Conservation (phyloP, 352 stramenopile species). For the Globisporangium nodosum region DNA sequence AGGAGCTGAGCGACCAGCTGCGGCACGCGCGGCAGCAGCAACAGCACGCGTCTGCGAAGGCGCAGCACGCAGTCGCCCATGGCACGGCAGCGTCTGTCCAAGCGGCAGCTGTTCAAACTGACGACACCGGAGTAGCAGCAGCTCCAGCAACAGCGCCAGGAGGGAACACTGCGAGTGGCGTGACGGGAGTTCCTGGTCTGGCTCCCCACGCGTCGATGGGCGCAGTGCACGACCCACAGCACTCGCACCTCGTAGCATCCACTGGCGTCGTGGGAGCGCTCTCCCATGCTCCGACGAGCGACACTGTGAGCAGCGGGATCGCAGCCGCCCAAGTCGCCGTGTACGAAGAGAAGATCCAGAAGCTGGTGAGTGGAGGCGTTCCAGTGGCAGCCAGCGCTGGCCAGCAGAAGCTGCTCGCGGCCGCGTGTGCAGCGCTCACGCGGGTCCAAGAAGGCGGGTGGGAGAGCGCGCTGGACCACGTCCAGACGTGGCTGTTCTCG, state of each 20-base stretch:
- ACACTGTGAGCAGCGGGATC: constrained; percentile 34
- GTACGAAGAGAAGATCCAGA: constrained; percentile 68
- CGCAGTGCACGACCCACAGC: neutral
- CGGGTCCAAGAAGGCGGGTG: constrained; percentile 3
- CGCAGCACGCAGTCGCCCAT: neutral
- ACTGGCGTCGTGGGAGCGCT: constrained; percentile 3
- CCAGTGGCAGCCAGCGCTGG: neutral
- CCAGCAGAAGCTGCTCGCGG: constrained; percentile 8
- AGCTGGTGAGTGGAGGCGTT: constrained; percentile 40
- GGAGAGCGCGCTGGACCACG: constrained; percentile 2
- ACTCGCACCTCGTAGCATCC: constrained; percentile 3
- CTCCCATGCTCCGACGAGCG: constrained; percentile 3
- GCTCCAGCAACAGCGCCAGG: too few species aligned
- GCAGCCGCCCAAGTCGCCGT: constrained; percentile 45
- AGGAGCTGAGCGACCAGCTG: constrained; percentile 64
- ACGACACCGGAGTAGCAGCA: neutral
- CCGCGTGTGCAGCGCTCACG: constrained; percentile 3
- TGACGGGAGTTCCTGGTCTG: constrained; percentile 9
- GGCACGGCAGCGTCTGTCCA: neutral
- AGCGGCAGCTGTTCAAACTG: neutral
- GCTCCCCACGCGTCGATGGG: constrained; percentile 1
- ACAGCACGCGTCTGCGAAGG: constrained; percentile 12
- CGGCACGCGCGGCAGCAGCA: constrained; percentile 26
- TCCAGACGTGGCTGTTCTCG: constrained; percentile 9
- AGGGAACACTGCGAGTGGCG: neutral